Evolutionary conservation across 441 rosid genomes (phyloP), one percentile per base, ranked within the genome.

Genomic region (Lepidium campestre): DNA sequence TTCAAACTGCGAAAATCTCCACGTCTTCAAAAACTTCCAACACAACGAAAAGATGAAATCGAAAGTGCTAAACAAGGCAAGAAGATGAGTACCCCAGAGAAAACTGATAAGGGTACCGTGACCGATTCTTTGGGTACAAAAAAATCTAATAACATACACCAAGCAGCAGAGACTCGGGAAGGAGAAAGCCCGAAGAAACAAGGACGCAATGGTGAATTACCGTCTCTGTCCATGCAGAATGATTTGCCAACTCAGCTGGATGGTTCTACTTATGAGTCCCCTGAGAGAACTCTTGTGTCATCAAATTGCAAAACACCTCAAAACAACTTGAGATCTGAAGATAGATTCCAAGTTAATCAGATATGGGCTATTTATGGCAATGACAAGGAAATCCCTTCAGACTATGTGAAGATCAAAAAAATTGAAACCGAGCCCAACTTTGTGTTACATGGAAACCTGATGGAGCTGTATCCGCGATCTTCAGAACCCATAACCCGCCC

Each of bases 91-190:
- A 58, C 55, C 46, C 72, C 57, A 7, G 71, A 66, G 64, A 55
- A 70, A 66, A 47, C 15, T 15, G 62, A 45, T 41, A 70, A 53
- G 47, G 66, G n/a, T 58, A 71, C 60, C 14, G 20, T 54, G 39
- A 18, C 70, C 9, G 78, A 67, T 56, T 59, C 74, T 42, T 56
- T 70, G 23, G 71, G 70, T 55, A 69, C 54, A 22, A 72, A 77
- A 65, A 77, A 76, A 46, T 77, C 82, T 2, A 71, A 78, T 78
- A 83, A 74, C 64, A 68, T 76, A 52, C 75, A 79, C 75, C 80
- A 73, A 79, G 57, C 36, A 61, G 67, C 37, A 37, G 54, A 48
- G 47, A 53, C 23, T n/a, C 60, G 23, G 23, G n/a, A 31, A 31
- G 73, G 65, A 65, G 57, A 68, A 52, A 69, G 60, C 62, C 35